A percentile compares a stretch with the other conserved stretches of the same genome.
Conservation (phyloP, 306 rosid species). For the Vigna angularis region DNA sequence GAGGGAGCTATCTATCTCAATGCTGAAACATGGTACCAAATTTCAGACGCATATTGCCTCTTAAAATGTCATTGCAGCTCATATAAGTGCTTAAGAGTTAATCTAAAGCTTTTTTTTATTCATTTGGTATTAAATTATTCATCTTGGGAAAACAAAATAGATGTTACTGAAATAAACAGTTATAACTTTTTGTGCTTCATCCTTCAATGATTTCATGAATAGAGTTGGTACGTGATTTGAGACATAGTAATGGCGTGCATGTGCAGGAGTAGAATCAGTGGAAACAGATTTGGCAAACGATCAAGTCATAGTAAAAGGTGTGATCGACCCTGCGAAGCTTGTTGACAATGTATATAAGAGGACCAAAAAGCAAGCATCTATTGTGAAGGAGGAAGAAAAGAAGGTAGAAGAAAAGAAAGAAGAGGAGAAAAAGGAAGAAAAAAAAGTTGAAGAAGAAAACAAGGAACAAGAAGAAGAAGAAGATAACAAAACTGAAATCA, state of each 20-base stretch:
- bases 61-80: neutral
- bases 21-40: slow-evolving; percentile 9
- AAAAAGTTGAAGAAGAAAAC: slow-evolving; percentile 53
- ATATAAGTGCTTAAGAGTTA: neutral
- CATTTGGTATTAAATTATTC: slow-evolving; percentile 13
- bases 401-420: slow-evolving; percentile 54
- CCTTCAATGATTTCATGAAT: neutral
- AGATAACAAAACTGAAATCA: slow-evolving; percentile 53
- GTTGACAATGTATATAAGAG: slow-evolving; percentile 62
- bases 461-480: slow-evolving; percentile 56
- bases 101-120: neutral
- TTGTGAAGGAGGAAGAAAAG: slow-evolving; percentile 62
- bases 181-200: neutral
- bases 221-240: neutral
- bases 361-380: slow-evolving; percentile 66
- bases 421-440: slow-evolving; percentile 41
- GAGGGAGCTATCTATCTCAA: neutral
- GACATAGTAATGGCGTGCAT: neutral
- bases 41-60: neutral
- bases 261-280: slow-evolving; percentile 80
- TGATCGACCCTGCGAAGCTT: slow-evolving; percentile 61
- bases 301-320: slow-evolving; percentile 69
- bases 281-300: slow-evolving; percentile 65
- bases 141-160: neutral
- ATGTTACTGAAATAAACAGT: neutral